A percentile compares a stretch with the other conserved stretches of the same genome.
These are phyloP conservation scores for Colletotrichum sansevieriae DNA, from an alignment of 2,329 filamentous ascomycete genomes.

Conservation along the genomic window DNA sequence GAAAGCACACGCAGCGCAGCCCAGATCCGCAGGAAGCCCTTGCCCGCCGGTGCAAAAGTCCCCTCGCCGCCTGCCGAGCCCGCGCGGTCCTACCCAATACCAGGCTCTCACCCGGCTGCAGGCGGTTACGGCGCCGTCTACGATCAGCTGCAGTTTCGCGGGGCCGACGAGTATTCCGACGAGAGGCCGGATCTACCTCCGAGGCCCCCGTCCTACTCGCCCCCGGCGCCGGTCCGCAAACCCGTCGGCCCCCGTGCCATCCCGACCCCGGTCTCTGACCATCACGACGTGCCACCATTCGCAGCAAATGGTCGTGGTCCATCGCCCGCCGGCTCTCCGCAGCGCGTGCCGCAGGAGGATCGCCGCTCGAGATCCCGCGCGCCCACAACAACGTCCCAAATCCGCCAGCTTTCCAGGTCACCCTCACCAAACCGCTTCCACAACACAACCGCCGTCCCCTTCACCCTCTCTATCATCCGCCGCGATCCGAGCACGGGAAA, in stretches of 20 bases:
- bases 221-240: conserved; percentile 34
- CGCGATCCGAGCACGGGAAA: conserved; percentile 76
- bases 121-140: conserved; percentile 18
- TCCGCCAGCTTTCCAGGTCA: conserved; percentile 44
- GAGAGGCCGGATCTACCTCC: conserved; percentile 31
- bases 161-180: conserved; percentile 1
- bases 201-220: conserved; percentile 30
- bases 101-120: conserved; percentile 21
- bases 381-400: conserved; percentile 1
- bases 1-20: conserved; percentile 58
- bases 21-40: conserved; percentile 65
- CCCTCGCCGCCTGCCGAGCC: conserved; percentile 31
- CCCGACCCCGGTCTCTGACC: conserved; percentile 18
- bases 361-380: conserved; percentile 22
- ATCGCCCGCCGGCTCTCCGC: conserved; percentile 20
- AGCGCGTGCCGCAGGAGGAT: conserved; percentile 16
- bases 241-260: conserved; percentile 34
- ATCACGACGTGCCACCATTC: conserved; percentile 3
- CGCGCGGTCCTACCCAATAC: conserved; percentile 18
- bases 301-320: background rate
- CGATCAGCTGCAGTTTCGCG: conserved; percentile 7
- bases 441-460: conserved; percentile 56
- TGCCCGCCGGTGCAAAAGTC: conserved; percentile 54
- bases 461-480: conserved; percentile 76
- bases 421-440: conserved; percentile 54